A percentile compares a stretch with the other conserved stretches of the same genome.
These are phyloP conservation scores for Cryptococcus floricola DNA, from an alignment of 1,284 basidiomycete genomes.

Conservation along the genomic window DNA sequence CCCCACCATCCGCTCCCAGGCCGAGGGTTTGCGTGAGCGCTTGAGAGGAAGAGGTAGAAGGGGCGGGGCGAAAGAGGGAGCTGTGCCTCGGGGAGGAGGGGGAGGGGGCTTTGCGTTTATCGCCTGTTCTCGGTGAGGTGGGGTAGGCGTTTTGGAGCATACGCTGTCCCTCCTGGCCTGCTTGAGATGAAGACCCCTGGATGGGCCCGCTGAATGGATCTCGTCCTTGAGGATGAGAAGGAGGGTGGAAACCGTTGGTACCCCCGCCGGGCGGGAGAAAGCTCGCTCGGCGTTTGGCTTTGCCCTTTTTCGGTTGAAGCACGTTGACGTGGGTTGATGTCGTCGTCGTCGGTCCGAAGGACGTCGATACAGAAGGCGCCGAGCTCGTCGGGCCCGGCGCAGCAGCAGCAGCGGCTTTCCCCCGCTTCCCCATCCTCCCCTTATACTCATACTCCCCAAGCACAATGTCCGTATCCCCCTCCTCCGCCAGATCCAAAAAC, in stretches of 20 bases:
- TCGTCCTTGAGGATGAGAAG: constrained; percentile 1
- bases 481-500: constrained; percentile 75
- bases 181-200: constrained; percentile 28
- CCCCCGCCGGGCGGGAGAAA: constrained; percentile 8
- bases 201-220: constrained; percentile 22
- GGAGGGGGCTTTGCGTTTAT: constrained; percentile 30
- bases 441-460: constrained; percentile 72
- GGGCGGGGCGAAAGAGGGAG: no score
- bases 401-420: constrained; percentile 2
- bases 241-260: background rate
- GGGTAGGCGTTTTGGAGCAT: constrained; percentile 31
- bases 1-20: background rate
- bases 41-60: no score
- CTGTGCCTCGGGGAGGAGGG: no score
- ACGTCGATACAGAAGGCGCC: constrained; percentile 5
- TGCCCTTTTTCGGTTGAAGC: constrained; percentile 27
- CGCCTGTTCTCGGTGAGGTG: constrained; percentile 7
- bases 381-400: constrained; percentile 7
- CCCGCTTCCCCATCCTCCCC: constrained; percentile 7
- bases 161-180: constrained; percentile 20
- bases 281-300: constrained; percentile 14
- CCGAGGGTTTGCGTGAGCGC: background rate
- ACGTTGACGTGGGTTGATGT: constrained; percentile 20
- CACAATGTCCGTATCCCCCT: constrained; percentile 68
- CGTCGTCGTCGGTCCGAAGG: constrained; percentile 16